Conservation (phyloP, 2,329 filamentous ascomycete genomes). For the Metarhizium brunneum region DNA sequence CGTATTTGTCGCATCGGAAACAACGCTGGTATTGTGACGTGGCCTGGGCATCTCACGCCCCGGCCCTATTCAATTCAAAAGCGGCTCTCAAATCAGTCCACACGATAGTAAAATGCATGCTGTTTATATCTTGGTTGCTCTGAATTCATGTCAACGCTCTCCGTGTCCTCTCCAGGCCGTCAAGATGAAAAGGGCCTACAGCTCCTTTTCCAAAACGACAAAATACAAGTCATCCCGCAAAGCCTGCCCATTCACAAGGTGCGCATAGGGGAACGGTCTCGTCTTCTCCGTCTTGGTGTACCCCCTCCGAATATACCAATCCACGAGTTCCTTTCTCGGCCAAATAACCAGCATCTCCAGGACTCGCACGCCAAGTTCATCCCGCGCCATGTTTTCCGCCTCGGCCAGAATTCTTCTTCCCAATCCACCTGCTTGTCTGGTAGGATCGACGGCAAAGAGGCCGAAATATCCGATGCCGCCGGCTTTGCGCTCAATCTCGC, state of each 20-base stretch:
- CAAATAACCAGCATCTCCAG: constrained; percentile 38
- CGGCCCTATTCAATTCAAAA: no score
- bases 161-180: neutral
- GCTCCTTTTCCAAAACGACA: constrained; percentile 29
- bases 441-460: constrained; percentile 37
- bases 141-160: no score
- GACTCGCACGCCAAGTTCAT: constrained; percentile 19
- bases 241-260: constrained; percentile 24
- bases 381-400: constrained; percentile 29
- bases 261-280: constrained; percentile 31
- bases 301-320: constrained; percentile 35
- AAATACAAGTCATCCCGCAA: constrained; percentile 36
- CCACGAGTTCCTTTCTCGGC: constrained; percentile 32
- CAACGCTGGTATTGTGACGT: no score
- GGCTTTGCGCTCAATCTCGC: constrained; percentile 26
- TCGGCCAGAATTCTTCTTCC: constrained; percentile 29
- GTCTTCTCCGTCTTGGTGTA: constrained; percentile 30
- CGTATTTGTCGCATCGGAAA: no score
- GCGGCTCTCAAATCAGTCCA: no score
- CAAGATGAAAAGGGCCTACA: constrained; percentile 8
- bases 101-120: no score
- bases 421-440: constrained; percentile 32
- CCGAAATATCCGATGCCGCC: constrained; percentile 31
- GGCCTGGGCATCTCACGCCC: no score
- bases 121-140: no score